Percentiles rank a stretch among this genome's conserved stretches.
phyloP scores from a whole-genome alignment of 108 stramenopile genomes.

The Stephanodiscus triporus region DNA sequence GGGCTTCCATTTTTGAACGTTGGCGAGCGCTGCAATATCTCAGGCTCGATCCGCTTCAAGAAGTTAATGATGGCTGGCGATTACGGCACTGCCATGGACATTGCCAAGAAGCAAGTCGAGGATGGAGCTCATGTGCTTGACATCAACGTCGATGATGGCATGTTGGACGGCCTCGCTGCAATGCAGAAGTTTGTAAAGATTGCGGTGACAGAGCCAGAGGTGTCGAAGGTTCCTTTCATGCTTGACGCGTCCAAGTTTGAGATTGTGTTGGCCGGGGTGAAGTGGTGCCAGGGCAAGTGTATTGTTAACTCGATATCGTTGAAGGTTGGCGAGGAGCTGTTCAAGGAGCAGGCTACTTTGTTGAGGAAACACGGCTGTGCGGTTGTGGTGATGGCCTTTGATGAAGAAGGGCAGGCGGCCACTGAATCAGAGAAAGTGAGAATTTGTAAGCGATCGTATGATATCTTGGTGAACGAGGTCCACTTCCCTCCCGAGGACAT shows the following conservation, averaged over 20 bases:
- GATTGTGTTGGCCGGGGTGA: slow-evolving; percentile 93
- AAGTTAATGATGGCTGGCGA: slow-evolving; percentile 96
- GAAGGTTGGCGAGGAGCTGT: slow-evolving; percentile 98
- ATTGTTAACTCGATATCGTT: slow-evolving; percentile 98
- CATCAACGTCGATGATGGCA: slow-evolving; percentile 99
- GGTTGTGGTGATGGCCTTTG: slow-evolving; percentile 99
- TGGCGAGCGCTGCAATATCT: slow-evolving; percentile 98
- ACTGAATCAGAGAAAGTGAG: slow-evolving; percentile 96
- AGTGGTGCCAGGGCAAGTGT: slow-evolving; percentile 97
- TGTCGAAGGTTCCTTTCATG: slow-evolving; percentile 98
- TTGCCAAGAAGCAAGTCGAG: slow-evolving; percentile 97
- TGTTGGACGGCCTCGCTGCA: slow-evolving; percentile 96
- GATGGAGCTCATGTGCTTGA: slow-evolving; percentile 99
- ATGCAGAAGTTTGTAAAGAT: slow-evolving; percentile 99
- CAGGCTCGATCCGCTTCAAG: slow-evolving; percentile 97
- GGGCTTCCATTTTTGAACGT: slow-evolving; percentile 97
- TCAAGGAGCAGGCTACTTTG: slow-evolving; percentile 95
- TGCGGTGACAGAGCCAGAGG: slow-evolving; percentile 97
- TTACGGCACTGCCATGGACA: slow-evolving; percentile 96
- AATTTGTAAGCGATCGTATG: slow-evolving; percentile 99
- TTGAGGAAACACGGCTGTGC: slow-evolving; percentile 97
- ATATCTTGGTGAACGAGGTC: slow-evolving; percentile 95
- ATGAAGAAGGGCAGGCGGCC: slow-evolving; percentile 97
- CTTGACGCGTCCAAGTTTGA: slow-evolving; percentile 99
- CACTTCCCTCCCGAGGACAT: slow-evolving; percentile 99